A percentile compares a stretch with the other conserved stretches of the same genome.
phyloP scores from a whole-genome alignment of 1,284 basidiomycete genomes.

The Pterulicium gracile region DNA sequence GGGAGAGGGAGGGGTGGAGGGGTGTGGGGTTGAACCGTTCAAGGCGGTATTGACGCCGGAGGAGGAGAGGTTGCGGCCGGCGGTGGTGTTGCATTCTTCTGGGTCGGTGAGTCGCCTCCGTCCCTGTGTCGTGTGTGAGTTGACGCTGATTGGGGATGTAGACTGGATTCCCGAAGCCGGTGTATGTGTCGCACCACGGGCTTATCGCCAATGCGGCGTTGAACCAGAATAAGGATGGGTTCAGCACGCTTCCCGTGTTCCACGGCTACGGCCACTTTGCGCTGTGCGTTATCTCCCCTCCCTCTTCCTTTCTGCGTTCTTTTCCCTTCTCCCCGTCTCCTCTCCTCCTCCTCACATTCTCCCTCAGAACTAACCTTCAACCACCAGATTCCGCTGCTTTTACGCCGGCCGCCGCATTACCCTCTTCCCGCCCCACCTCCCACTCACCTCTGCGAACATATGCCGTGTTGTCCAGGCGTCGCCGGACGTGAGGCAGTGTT shows the following conservation, averaged over 20 bases:
- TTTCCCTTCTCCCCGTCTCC: constrained; percentile 7
- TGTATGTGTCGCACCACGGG: constrained; percentile 28
- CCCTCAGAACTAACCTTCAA: background rate
- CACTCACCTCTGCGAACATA: constrained; percentile 40
- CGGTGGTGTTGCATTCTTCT: constrained; percentile 50
- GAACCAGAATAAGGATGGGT: constrained; percentile 29
- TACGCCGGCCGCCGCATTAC: constrained; percentile 33
- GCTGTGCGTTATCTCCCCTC: constrained; percentile 23
- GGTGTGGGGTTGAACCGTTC: constrained; percentile 22
- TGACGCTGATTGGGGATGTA: constrained; percentile 7
- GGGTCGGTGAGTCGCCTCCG: constrained; percentile 37
- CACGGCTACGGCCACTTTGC: constrained; percentile 36
- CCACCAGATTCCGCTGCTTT: constrained; percentile 22
- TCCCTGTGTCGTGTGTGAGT: background rate
- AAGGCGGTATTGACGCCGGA: constrained; percentile 29
- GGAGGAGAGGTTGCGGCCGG: constrained; percentile 30
- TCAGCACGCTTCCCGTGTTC: constrained; percentile 36
- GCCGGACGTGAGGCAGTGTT: constrained; percentile 16
- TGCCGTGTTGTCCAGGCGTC: constrained; percentile 22
- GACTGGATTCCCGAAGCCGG: constrained; percentile 34
- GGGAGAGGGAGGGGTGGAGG: constrained; percentile 25
- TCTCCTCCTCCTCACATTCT: background rate
- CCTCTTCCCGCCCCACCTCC: constrained; percentile 41
- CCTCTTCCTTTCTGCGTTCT: background rate
- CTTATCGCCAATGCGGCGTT: constrained; percentile 24